Base-by-base conservation (phyloP, 371 early-diverging fungal genomes). In the Nosema muscidifuracis region DNA sequence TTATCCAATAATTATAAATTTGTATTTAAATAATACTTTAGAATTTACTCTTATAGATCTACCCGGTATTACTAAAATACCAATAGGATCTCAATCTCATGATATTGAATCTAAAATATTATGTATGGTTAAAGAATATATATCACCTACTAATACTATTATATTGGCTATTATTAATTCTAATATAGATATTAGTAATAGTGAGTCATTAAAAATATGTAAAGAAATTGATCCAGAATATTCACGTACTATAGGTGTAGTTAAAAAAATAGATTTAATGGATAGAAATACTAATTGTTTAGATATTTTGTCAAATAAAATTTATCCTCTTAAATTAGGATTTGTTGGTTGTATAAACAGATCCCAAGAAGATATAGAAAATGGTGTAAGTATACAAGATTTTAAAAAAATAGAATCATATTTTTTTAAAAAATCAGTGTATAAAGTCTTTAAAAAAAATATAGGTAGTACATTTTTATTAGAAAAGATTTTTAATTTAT, bases 241-340 rank as follows among this genome's bases (percentile, higher is more conserved):
- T 26, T 65, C 87, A 50, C 86, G 97, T 20, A 98, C 99, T 0
- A 89, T 98, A 67, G 97, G 97, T 67, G 95, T 98, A 0, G 85
- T 98, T 30, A 96, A 97, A 28, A 98, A 98, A 80, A 90, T 98
- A 87, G 99, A 98, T 78, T 85, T 93, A 36, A 91, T 96, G 0
- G 89, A 92, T 53, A 90, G 93, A 22, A 94, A 91, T 15, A 89
- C 89, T 3, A 84, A 87, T 9, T 60, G 76, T 38, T 1, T 76
- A 18, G 31, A 58, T 20, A 66, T 81, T 15, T 86, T 95, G 40
- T 85, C 86, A 12, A 94, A 95, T 70, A 85, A 87, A 56, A 90
- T 93, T 62, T 92, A 92, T 76, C 93, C 93, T 7, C 82, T 97
- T 24, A 88, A 89, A 58, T 84, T 94, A 18, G 99, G 99, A 4